Evolutionary conservation across 352 stramenopile genomes (phyloP), one percentile per base, ranked within the genome.

Genomic region (Globisporangium spiculum): DNA sequence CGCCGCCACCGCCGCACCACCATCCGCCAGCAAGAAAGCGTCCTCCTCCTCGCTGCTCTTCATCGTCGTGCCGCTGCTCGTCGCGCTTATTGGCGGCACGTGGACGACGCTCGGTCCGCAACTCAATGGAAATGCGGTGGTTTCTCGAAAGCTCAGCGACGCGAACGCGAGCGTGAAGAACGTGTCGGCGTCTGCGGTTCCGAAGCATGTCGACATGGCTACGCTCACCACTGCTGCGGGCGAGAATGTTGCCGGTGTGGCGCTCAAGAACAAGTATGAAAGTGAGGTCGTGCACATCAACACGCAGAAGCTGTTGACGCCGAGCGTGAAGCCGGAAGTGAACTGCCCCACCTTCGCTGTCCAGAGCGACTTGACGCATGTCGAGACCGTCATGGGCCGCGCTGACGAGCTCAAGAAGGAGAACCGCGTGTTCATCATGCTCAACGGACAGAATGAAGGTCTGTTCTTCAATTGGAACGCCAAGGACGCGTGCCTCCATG

Each of bases 361-460:
- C 1, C 61, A 70, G 12, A 66, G 58, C 22, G 77, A 82, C 27
- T 59, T 71, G 7, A 75, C 69, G 30, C 74, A 79, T 38, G 78
- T 89, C 22, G 70, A 81, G 59, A 60, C 66, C 3, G 81, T 76
- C 26, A 53, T 89, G 53, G 71, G 54, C 18, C 66, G 65, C 16
- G 58, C 74, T 4, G 57, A 73, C 9, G 56, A 78, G 60, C 67
- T 91, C 27, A 78, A 74, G 59, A 54, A 61, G 0, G 66, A 77
- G 6, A 54, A 69, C 20, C 73, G 71, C 36, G 80, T 90, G 54
- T 89, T 93, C 44, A 72, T 93, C 61, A 86, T 88, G 78, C 75
- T 91, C 38, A 93, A 91, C 46, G 83, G 85, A 27, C 56, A 88
- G 54, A 86, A 91, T 66, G 74, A 88, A 18, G 83, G 81, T 30